Evolutionary conservation across 2,329 filamentous ascomycete genomes (phyloP), one percentile per base, ranked within the genome.

Genomic region (Plenodomus biglobosus): DNA sequence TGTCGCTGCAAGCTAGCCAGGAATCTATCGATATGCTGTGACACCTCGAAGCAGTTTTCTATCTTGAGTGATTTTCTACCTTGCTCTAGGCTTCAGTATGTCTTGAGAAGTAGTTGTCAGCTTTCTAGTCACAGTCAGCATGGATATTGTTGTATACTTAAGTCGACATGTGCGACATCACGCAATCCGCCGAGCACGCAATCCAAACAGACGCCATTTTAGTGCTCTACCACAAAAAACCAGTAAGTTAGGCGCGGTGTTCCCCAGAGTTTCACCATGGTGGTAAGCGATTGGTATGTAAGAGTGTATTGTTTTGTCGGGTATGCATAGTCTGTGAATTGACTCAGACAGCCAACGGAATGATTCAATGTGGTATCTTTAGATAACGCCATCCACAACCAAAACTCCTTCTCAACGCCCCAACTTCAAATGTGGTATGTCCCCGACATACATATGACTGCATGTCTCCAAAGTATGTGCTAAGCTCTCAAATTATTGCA

Each of bases 141-240:
- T 40, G 34, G 44, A 44, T 38, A 45, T 42, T 46, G 39, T 35
- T 37, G 45, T 50, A 43, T 32, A 61, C 52, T 27, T 38, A 47
- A 32, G 42, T 55, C 55, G 40, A 65, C 61, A 58, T 58, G 48
- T 53, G 62, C 52, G 48, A 53, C 59, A 67, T 59, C 58, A 64
- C 65, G 65, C 59, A 52, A 52, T 24, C 22, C 22, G 10, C 10
- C 22, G 38, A 69, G 65, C 66, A 69, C 66, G 66, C 65, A 66
- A 65, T 63, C 41, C 48, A 15, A 18, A 47, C 21, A 42, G 46
- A 53, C 58, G 56, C 54, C 46, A 61, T 59, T 50, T 58, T 53
- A 52, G 54, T 36, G 48, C 48, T 50, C 38, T 32, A 48, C 39
- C 50, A 48, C 37, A 45, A 48, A n/a, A 42, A 38, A 32, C 27